Evolutionary conservation across 371 early-diverging fungal species (phyloP), one percentile per base, ranked within the genome.

Genomic region (Syncephalis plumigaleata): DNA sequence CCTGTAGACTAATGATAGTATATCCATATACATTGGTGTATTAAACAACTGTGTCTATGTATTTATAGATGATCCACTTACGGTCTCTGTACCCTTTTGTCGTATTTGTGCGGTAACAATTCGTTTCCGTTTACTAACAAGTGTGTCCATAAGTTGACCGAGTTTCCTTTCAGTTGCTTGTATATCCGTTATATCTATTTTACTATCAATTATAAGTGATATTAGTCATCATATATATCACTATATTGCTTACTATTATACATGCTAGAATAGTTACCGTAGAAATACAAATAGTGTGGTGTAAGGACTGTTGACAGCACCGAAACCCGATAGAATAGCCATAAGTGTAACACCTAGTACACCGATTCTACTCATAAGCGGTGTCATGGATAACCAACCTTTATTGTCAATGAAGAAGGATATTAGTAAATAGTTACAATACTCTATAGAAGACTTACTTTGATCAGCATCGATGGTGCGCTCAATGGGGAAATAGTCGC

Each of bases 281-380:
- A 81, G 49, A 62, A 86, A 84, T 47, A 75, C 66, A 53, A 66
- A 71, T 18, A 81, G 58, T 20, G 55, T 60, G 18, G 77, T 77
- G 53, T 84, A 91, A 0, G 92, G 91, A 23, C 79, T 76, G 57
- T 86, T 81, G 26, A 92, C 89, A 0, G 92, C 91, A 61, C 92
- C 92, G 57, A 93, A 90, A 15, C 94, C 96, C 0, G 96, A 91
- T 2, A 95, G 64, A 9, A 87, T 63, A 0, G 96, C 88, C 70
- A 89, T 92, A 31, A 92, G 55, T 0, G 91, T 82, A 27, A 93
- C 89, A 23, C 96, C 94, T 5, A 93, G 60, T 16, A 87, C 73
- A 17, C 90, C 82, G 0, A 87, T 77, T 23, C 90, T 70, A 23
- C 84, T 78, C 43, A 91, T 25, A 26, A 43, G 4, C 15, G 11